Evolutionary conservation across 768 basidiomycete genomes (phyloP).

Genomic region (Flagelloscypha sp.): DNA sequence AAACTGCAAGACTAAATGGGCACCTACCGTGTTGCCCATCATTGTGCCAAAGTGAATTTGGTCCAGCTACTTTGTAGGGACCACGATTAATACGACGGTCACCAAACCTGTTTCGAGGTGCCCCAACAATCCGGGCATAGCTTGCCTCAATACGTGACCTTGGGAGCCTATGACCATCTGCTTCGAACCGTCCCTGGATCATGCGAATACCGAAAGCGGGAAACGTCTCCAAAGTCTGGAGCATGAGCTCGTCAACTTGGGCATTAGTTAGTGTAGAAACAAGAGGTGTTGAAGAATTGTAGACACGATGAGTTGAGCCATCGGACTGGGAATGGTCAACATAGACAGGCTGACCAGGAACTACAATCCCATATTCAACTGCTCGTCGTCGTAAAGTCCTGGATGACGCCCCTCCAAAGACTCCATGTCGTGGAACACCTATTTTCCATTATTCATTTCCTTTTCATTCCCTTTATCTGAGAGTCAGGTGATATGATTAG

Average conservation of each 20-base stretch:
- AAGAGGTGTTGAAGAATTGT: constrained; percentile 9
- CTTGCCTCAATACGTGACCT: constrained; percentile 11
- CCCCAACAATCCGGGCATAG: constrained; percentile 15
- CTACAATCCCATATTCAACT: constrained; percentile 16
- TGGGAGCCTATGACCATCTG: constrained; percentile 15
- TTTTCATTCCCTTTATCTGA: too few species aligned
- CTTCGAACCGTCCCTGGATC: constrained; percentile 16
- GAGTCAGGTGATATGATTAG: too few species aligned
- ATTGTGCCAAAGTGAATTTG: constrained; percentile 24
- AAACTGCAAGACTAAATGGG: constrained; percentile 2
- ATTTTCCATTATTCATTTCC: too few species aligned
- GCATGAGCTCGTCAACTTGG: constrained; percentile 16
- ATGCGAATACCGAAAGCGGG: constrained; percentile 19
- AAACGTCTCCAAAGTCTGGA: constrained; percentile 16
- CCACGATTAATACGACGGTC: constrained; percentile 15
- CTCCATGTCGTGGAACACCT: too few species aligned
- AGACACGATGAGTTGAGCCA: constrained; percentile 4
- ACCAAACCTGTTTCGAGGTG: constrained; percentile 16
- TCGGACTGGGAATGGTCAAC: constrained; percentile 5
- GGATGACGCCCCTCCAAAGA: constrained; percentile 12
- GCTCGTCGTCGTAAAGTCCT: constrained; percentile 19
- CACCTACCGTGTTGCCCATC: constrained; percentile 23
- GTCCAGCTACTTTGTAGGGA: constrained; percentile 21
- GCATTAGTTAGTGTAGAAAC: constrained; percentile 14
- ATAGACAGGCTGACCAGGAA: constrained; percentile 16